A percentile compares a stretch with the other conserved stretches of the same genome.
Conservation (phyloP, 2,329 filamentous ascomycete species). For the Colletotrichum noveboracense region DNA sequence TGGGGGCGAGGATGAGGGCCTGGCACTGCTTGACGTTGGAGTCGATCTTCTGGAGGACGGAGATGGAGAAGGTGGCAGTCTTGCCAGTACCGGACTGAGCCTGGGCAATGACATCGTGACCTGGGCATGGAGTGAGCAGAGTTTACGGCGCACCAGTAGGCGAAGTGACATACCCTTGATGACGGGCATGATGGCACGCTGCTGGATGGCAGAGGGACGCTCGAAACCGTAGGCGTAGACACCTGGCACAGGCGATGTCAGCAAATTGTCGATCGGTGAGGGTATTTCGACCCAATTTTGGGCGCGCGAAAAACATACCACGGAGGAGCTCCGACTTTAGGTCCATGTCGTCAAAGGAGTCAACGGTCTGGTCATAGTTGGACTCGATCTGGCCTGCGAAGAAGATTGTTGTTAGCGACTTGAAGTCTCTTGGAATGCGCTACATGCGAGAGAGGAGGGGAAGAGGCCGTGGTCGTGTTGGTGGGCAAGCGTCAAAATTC, state of each 20-base stretch:
- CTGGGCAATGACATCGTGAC: slow-evolving; percentile 99
- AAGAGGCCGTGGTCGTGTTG: slow-evolving; percentile 1
- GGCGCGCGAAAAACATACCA: slow-evolving; percentile 50
- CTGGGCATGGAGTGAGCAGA: slow-evolving; percentile 45
- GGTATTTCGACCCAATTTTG: slow-evolving; percentile 18
- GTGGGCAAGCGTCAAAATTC: neutral
- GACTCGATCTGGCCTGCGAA: slow-evolving; percentile 94
- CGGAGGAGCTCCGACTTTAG: slow-evolving; percentile 97
- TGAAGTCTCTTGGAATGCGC: slow-evolving; percentile 3
- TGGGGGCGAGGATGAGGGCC: slow-evolving; percentile 96
- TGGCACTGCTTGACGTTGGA: slow-evolving; percentile 93
- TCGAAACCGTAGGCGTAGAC: slow-evolving; percentile 99
- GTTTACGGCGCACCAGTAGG: neutral
- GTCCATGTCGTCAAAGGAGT: slow-evolving; percentile 98
- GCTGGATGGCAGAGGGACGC: slow-evolving; percentile 98
- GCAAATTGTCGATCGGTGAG: neutral
- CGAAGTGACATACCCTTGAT: slow-evolving; percentile 81
- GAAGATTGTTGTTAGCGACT: slow-evolving; percentile 21
- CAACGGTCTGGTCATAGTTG: slow-evolving; percentile 99
- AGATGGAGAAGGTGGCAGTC: slow-evolving; percentile 99
- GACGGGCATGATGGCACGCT: slow-evolving; percentile 99
- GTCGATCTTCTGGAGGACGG: slow-evolving; percentile 98
- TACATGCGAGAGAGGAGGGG: neutral
- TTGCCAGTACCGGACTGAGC: slow-evolving; percentile 99
- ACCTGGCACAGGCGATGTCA: slow-evolving; percentile 50